These are phyloP conservation scores for Russula emetica DNA, from an alignment of 768 basidiomycete genomes.

Conservation along the genomic window DNA sequence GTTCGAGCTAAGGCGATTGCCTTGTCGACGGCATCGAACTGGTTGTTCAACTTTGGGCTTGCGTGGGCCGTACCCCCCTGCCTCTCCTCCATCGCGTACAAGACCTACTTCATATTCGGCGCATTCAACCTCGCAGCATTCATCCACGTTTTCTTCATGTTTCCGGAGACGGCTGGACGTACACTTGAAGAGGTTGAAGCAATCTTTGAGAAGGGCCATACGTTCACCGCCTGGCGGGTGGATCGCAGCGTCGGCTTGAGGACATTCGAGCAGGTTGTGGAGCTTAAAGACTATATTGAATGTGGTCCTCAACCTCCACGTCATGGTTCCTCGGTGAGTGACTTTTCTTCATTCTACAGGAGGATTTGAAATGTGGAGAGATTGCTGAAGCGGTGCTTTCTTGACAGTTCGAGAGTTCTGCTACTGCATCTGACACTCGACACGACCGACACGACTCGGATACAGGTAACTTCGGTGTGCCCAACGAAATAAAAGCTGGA, in stretches of 20 bases:
- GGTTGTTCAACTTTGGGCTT: constrained; percentile 45
- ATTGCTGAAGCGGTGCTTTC: neutral
- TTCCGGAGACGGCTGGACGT: constrained; percentile 70
- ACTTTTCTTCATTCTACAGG: neutral
- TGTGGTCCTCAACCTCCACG: neutral
- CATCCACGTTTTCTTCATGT: constrained; percentile 73
- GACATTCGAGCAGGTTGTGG: constrained; percentile 49
- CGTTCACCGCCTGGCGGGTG: constrained; percentile 69
- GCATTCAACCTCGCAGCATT: constrained; percentile 70
- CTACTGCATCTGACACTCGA: neutral
- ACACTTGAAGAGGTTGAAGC: constrained; percentile 78
- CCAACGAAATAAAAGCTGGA: neutral
- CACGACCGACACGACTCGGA: neutral
- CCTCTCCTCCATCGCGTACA: constrained; percentile 62
- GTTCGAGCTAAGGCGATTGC: constrained; percentile 43
- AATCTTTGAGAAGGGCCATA: constrained; percentile 64
- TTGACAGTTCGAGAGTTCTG: neutral
- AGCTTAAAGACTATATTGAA: constrained; percentile 15
- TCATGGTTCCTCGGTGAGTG: neutral
- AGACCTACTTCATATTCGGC: constrained; percentile 75
- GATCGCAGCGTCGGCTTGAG: constrained; percentile 57
- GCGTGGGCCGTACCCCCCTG: constrained; percentile 66
- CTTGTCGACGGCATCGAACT: constrained; percentile 41
- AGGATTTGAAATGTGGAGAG: neutral
- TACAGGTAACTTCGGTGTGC: neutral